Evolutionary conservation across 2,329 filamentous ascomycete genomes (phyloP), one percentile per base, ranked within the genome.

Genomic region (Talaromyces sp.): DNA sequence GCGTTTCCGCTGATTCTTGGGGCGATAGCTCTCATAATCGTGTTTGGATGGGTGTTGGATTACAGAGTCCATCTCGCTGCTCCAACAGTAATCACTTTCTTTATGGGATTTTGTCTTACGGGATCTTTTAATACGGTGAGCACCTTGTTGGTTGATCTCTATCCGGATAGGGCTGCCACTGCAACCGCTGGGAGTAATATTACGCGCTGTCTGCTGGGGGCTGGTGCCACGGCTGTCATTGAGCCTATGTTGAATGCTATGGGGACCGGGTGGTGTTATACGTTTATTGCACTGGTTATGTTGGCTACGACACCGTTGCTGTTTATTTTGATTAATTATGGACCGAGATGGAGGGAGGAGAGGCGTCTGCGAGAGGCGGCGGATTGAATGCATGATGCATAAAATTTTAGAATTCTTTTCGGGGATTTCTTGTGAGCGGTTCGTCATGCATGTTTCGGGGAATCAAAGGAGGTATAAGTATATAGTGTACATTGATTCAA

Each of bases 121-220:
- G 73, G 72, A 0, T 69, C 72, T 0, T 78, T 74, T 53, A 77
- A 79, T 53, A 71, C 73, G 3, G 67, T 77, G 7, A 78, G 75
- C 53, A 78, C 79, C 0, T 65, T 83, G 31, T 67, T 80, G 39
- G 69, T 80, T 1, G 78, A 79, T 62, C 63, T 78, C 2, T 76
- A 77, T 56, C 75, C 75, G 0, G 70, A 63, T 9, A 66, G 69
- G 35, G 71, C 77, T 1, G 74, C 74, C 1, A 73, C 75, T 1
- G 75, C 74, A 0, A 76, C 76, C 3, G 76, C 77, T 4, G 73
- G 76, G 6, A 77, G 73, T 53, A 78, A 79, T 57, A 62, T 79
- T 3, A 69, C 70, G 1, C 68, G 76, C 2, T 79, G 77, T 59
- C 62, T 76, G 52, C 64, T 79, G 6, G 77, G 76, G 1, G 77